phyloP scores from a whole-genome alignment of 1,139 yeast species.

The Yamadazyma mexicana region DNA sequence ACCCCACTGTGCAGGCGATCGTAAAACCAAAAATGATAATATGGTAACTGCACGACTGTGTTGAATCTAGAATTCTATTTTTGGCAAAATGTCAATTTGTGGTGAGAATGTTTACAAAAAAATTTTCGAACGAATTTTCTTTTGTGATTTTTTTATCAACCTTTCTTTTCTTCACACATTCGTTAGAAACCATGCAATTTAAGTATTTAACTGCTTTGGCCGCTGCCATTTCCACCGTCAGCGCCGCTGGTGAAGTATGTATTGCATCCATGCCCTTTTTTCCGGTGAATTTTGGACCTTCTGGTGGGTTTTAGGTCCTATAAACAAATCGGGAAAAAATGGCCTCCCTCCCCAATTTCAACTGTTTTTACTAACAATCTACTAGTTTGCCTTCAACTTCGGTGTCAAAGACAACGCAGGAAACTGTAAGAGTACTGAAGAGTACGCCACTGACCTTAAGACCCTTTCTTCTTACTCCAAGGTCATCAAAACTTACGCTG shows the following conservation, averaged over 20 bases:
- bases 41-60: not conserved
- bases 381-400: conserved; percentile 69
- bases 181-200: conserved; percentile 36
- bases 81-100: conserved; percentile 11
- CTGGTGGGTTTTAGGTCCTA: not conserved
- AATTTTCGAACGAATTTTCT: conserved; percentile 10
- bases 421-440: conserved; percentile 67
- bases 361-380: too few species aligned
- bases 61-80: conserved; percentile 16
- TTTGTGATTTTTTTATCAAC: conserved; percentile 1
- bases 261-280: not conserved
- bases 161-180: conserved; percentile 10
- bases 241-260: conserved; percentile 50
- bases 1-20: too few species aligned
- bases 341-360: too few species aligned
- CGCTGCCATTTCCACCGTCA: conserved; percentile 35
- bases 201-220: conserved; percentile 39
- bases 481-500: conserved; percentile 79
- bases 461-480: conserved; percentile 55
- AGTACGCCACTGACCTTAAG: conserved; percentile 64
- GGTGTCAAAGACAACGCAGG: conserved; percentile 75
- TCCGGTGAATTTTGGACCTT: not conserved
- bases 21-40: not conserved
- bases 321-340: too few species aligned
- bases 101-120: conserved; percentile 16